Evolutionary conservation across 1,139 yeast genomes (phyloP).

Genomic region (Lipomyces yarrowii): DNA sequence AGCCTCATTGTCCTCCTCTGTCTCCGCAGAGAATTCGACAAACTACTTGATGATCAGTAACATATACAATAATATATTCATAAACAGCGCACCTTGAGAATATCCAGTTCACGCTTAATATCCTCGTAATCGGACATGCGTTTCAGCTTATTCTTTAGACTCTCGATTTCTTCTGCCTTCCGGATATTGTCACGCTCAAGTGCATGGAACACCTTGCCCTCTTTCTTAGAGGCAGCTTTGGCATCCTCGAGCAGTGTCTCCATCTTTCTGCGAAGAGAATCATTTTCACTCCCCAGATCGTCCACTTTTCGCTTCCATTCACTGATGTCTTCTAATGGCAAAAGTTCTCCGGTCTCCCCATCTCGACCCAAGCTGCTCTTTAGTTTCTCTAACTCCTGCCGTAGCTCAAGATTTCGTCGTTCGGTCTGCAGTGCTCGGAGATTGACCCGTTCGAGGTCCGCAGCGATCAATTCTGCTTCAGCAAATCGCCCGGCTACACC

Average conservation of each 20-base stretch:
- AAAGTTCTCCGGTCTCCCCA: constrained; percentile 38
- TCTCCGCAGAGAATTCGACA: constrained; percentile 38
- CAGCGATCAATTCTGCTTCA: constrained; percentile 66
- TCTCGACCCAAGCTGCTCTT: constrained; percentile 48
- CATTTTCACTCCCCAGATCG: constrained; percentile 26
- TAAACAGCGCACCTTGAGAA: constrained; percentile 57
- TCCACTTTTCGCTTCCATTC: constrained; percentile 34
- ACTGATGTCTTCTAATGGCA: constrained; percentile 51
- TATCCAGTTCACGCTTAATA: constrained; percentile 69
- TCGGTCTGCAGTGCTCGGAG: constrained; percentile 71
- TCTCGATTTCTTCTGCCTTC: constrained; percentile 54
- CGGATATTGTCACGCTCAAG: constrained; percentile 53
- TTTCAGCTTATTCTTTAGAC: constrained; percentile 61
- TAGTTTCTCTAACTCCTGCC: constrained; percentile 61
- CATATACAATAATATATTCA: background rate
- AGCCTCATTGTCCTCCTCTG: constrained; percentile 41
- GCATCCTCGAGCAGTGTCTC: constrained; percentile 49
- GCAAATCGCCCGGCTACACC: constrained; percentile 41
- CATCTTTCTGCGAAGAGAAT: constrained; percentile 47
- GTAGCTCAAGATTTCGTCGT: constrained; percentile 71
- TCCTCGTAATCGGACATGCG: constrained; percentile 80
- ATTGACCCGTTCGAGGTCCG: constrained; percentile 76
- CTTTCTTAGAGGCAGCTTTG: constrained; percentile 8
- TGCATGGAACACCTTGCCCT: constrained; percentile 44
- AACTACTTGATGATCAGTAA: constrained; percentile 8